Base-by-base conservation (phyloP, 1,284 basidiomycete genomes). In the Ceratobasidium sp. region DNA sequence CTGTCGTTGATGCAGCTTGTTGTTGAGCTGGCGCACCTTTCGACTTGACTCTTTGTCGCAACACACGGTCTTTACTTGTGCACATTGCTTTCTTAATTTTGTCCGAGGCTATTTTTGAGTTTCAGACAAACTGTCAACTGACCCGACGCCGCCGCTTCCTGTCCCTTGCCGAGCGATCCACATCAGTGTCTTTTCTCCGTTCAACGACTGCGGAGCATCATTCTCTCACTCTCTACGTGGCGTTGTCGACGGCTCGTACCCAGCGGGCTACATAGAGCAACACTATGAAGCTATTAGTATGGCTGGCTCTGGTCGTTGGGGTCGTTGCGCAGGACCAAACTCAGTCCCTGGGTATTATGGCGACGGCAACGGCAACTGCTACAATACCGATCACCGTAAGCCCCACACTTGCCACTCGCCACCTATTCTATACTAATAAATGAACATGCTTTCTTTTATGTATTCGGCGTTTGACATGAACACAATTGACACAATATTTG, bases 111-210 rank as follows among this genome's bases (percentile, higher is more conserved):
- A 12, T 6, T 47, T 20, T 22, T 7, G n/a, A 47, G 10, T 47
- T 12, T 15, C 10, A 47, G 10, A 6, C 10, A 47, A 12, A 12
- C 22, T 34, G 20, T 31, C 15, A 45, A 22, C 60, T 65, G 60
- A 40, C 60, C 10, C 7, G 53, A 52, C 49, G 45, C 45, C 45
- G 10, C 22, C 7, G 10, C 20, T 47, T 64, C 34, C 25, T 49
- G 47, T 17, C 60, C 17, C 35, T 65, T 49, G 60, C 60, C 60
- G 60, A 53, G 52, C 53, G 55, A 65, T 65, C 60, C 60, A 65
- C 60, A 35, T 53, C 60, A 6, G 27, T 20, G 34, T 34, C 38
- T 17, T 1, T 65, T 53, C 32, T 17, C 22, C 49, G 52, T 38
- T 32, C 27, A 50, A 25, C 43, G 12, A 31, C 60, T 65, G 60